Evolutionary conservation across 352 stramenopile genomes (phyloP), one percentile per base, ranked within the genome.

Genomic region (Poterioochromonas sp.): DNA sequence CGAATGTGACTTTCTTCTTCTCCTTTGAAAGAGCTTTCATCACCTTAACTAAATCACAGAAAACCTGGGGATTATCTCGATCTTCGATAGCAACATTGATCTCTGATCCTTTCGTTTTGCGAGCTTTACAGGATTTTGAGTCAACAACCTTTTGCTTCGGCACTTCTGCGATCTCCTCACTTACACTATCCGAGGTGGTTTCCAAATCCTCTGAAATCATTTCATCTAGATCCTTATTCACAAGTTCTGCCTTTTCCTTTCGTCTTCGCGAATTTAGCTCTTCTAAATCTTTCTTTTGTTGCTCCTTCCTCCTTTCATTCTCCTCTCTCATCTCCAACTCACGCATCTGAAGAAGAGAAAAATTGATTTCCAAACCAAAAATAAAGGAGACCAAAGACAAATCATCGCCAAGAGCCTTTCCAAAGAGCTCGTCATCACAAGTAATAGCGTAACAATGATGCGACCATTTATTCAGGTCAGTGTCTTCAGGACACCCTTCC

Each of bases 391-490:
- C 88, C 22, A 86, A 85, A 94, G 35, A 89, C 80, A 69, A 82
- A 49, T 77, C 84, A 69, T 84, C 86, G 77, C 85, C 77, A 85
- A 93, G 88, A 26, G 94, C 94, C 64, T 90, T 86, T 82, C 95
- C 89, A 88, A 98, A 97, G 29, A 98, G 88, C 76, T 94, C 92
- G 81, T 98, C 95, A 73, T 98, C 95, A 22, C 97, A 91, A 26
- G 93, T 97, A 68, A 96, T 91, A 49, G 84, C 88, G 39, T 62
- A 95, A 92, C 26, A 90, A 84, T 99, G 95, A 82, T 99, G 95
- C 41, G 90, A 93, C 95, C 95, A 99, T 58, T 32, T 95, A 58
- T 97, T 94, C 80, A 99, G 88, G 82, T 99, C 94, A 83, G 98
- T 93, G 85, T 99, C 95, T 26, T 95, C 91, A 0, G 95, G 95